Evolutionary conservation across 176 grass and related monocot genomes (phyloP), one percentile per base, ranked within the genome.

Genomic region (Carex myosuroides): DNA sequence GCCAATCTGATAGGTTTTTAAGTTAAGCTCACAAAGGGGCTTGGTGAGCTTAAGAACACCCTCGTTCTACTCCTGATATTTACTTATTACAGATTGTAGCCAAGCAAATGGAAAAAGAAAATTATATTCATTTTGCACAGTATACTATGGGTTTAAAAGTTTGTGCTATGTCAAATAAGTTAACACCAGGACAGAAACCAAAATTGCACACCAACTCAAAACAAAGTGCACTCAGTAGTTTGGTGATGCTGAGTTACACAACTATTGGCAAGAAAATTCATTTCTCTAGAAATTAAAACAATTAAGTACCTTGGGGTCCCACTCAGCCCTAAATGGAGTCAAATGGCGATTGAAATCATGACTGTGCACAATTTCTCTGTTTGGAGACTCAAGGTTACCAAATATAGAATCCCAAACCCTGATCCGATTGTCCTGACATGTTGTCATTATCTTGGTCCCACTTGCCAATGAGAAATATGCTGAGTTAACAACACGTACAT

Each of bases 331-430:
- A 90, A 98, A 98, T 79, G 92, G 95, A 83, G 95, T 98, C 82
- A 98, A 48, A 37, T 95, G 95, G 22, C 95, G 95, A 84, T 92
- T 98, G 70, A 98, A 98, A 93, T 98, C 95, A 89, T 98, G 91
- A 55, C 91, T 98, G 83, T 98, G 95, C 71, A 98, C 92, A 37
- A 98, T 98, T 85, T 98, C 95, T 90, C 95, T 94, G 83, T 91
- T 95, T 63, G 92, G 95, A 39, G 75, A 90, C 80, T 91, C 86
- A 42, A 98, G 86, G 86, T 95, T 66, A 64, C 92, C 92, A 60
- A 98, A 91, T 60, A 95, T 89, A 90, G 94, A 98, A 87, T 98
- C 95, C 95, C 95, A 98, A 35, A 98, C 89, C 83, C 92, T 89
- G 85, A 98, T 95, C 44, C 95, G 82, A 14, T 98, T 98, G 79